A percentile compares a stretch with the other conserved stretches of the same genome.
Conservation (phyloP, 2,329 filamentous ascomycete genomes). For the Colletotrichum musae region DNA sequence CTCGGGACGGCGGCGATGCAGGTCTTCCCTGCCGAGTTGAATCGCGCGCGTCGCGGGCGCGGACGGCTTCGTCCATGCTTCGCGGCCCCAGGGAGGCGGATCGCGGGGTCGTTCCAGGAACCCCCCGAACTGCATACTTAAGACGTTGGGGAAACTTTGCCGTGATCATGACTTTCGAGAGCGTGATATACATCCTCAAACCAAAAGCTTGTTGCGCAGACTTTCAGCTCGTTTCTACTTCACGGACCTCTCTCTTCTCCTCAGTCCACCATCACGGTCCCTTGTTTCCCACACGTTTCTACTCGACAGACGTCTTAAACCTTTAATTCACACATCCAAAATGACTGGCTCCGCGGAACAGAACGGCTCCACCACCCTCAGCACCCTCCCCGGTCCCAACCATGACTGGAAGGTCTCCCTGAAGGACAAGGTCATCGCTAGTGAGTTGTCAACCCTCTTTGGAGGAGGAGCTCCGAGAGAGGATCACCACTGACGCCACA, state of each 20-base stretch:
- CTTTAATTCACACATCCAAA: slow-evolving; percentile 12
- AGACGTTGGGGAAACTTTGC: slow-evolving; percentile 16
- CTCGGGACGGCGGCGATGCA: background rate
- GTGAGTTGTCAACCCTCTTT: slow-evolving; percentile 44
- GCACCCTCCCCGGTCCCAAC: slow-evolving; percentile 50
- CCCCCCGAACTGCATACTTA: slow-evolving; percentile 23
- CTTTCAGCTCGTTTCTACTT: background rate
- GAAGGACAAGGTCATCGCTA: slow-evolving; percentile 56
- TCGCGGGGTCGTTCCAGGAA: slow-evolving; percentile 15
- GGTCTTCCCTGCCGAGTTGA: background rate
- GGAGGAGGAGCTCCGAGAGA: too few species aligned
- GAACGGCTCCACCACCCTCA: slow-evolving; percentile 43
- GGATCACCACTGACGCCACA: slow-evolving; percentile 5
- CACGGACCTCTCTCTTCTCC: background rate
- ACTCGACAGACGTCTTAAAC: background rate
- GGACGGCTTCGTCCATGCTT: slow-evolving; percentile 9
- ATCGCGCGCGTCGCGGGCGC: slow-evolving; percentile 22
- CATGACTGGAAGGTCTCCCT: slow-evolving; percentile 54
- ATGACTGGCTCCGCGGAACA: slow-evolving; percentile 14
- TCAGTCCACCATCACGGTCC: background rate
- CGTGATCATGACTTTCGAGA: slow-evolving; percentile 5
- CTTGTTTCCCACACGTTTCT: background rate
- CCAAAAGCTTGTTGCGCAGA: slow-evolving; percentile 1
- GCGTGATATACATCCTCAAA: slow-evolving; percentile 3
- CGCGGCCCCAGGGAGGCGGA: slow-evolving; percentile 8